Percentiles rank a stretch among this genome's conserved stretches.
These are phyloP conservation scores for Suillus lakei DNA, from an alignment of 768 basidiomycete species.

Conservation along the genomic window DNA sequence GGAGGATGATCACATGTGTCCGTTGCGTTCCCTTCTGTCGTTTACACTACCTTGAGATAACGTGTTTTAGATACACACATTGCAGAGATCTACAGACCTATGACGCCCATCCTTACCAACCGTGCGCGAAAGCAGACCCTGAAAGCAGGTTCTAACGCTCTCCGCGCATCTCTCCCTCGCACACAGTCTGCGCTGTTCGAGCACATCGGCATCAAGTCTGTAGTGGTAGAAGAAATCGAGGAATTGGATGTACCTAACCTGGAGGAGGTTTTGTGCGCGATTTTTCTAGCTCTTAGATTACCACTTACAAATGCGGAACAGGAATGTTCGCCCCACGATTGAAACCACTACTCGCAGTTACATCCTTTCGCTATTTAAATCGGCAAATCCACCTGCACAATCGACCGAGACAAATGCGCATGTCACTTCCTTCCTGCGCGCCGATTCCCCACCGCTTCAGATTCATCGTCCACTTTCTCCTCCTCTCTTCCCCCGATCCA, in stretches of 20 bases:
- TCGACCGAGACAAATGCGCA: conserved; percentile 22
- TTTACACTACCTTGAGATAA: not conserved
- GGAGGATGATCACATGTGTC: conserved; percentile 41
- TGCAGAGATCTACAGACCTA: conserved; percentile 35
- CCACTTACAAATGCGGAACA: conserved; percentile 21
- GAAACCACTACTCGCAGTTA: conserved; percentile 29
- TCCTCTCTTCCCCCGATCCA: conserved; percentile 49
- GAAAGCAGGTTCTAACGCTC: conserved; percentile 35
- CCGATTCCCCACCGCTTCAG: conserved; percentile 30
- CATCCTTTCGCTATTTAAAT: conserved; percentile 34
- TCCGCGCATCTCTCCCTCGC: conserved; percentile 30
- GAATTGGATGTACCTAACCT: conserved; percentile 35
- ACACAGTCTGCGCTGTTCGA: conserved; percentile 26
- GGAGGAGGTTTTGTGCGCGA: conserved; percentile 48
- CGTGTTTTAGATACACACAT: conserved; percentile 28
- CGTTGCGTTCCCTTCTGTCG: conserved; percentile 17
- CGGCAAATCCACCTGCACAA: conserved; percentile 18
- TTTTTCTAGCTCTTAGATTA: conserved; percentile 2
- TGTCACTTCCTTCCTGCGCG: conserved; percentile 33
- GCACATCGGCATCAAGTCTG: conserved; percentile 25
- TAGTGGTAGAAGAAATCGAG: conserved; percentile 36
- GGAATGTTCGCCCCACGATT: conserved; percentile 37
- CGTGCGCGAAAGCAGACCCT: conserved; percentile 54
- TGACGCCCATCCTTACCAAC: conserved; percentile 50
- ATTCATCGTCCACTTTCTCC: conserved; percentile 37